Base-by-base conservation (phyloP, 2,329 filamentous ascomycete genomes). In the Lachnellula hyalina region DNA sequence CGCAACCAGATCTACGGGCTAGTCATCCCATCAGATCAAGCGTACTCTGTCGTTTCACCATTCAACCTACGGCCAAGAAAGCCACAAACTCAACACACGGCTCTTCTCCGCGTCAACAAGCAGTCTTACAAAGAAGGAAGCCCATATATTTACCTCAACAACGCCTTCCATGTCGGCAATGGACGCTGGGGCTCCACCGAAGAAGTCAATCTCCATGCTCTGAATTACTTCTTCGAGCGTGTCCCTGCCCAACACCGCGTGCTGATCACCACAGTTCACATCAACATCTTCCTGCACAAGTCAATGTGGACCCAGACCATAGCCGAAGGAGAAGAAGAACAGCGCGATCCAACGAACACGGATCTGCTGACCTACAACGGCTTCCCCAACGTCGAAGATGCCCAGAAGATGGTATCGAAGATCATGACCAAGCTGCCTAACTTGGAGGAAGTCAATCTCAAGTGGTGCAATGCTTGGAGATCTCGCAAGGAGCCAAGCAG, bases 171-270 rank as follows among this genome's bases (percentile, higher is more conserved):
- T 28, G 15, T 53, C 45, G n/a, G 17, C 23, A n/a, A 53, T 47
- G 70, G 41, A n/a, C 19, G n/a, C 7, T 17, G 19, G 15, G 12
- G 19, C 12, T 11, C 19, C 11, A 44, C 41, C 11, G 19, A 19
- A 44, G n/a, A 44, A 19, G n/a, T 19, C 11, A 23, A 23, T 19
- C 19, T 44, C 5, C 11, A 21, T 23, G 41, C 15, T 5, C 6
- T 44, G 5, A 21, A 44, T 19, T 8, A 19, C 19, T 44, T 44
- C 11, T 44, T 44, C 17, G 17, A 44, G 19, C 41, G 41, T 2
- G 19, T 44, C 19, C 41, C 41, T 5, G 1, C 19, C 11, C 11
- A 44, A 11, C 41, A 44, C 19, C 12, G 7, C 14, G n/a, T 44
- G 2, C 7, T 44, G 5, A 44, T 44, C 11, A 5, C n/a, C 19